Percentiles rank a stretch among this genome's conserved stretches.
These are phyloP conservation scores for Malus hybrid DNA, from an alignment of 331 rosid species.

Conservation along the genomic window DNA sequence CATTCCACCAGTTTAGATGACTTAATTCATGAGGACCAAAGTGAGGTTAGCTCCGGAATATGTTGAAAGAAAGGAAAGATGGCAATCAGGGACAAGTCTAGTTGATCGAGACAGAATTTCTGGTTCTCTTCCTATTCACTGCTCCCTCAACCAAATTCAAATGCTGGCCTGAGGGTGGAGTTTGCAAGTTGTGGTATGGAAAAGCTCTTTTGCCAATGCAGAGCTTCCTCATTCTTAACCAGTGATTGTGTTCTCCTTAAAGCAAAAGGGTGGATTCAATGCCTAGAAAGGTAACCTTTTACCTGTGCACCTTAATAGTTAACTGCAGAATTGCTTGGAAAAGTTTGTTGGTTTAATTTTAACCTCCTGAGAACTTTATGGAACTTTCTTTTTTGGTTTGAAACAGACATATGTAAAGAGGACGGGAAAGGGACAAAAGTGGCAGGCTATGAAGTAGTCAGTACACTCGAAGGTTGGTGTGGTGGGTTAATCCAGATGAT, in stretches of 20 bases:
- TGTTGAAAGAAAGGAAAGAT: background rate
- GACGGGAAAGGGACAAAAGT: background rate
- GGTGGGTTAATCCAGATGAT: background rate
- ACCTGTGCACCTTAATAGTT: background rate
- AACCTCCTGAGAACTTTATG: background rate
- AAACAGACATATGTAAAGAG: background rate
- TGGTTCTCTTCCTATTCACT: background rate
- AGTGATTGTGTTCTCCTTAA: background rate
- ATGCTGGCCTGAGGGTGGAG: background rate
- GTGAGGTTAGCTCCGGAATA: constrained; percentile 1
- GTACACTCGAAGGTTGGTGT: background rate
- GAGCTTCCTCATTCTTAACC: background rate
- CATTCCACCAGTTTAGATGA: constrained; percentile 12
- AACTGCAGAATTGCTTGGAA: no score
- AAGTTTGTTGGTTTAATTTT: background rate
- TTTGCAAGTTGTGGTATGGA: background rate
- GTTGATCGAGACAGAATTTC: background rate
- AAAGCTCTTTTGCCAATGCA: background rate
- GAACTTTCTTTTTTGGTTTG: background rate
- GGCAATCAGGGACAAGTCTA: background rate
- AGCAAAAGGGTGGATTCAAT: background rate
- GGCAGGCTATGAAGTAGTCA: background rate
- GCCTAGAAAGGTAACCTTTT: background rate
- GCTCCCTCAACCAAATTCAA: background rate
- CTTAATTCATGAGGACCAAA: constrained; percentile 14